Percentiles rank a stretch among this genome's conserved stretches.
phyloP scores from a whole-genome alignment of 768 basidiomycete genomes.

The Mycena venus region DNA sequence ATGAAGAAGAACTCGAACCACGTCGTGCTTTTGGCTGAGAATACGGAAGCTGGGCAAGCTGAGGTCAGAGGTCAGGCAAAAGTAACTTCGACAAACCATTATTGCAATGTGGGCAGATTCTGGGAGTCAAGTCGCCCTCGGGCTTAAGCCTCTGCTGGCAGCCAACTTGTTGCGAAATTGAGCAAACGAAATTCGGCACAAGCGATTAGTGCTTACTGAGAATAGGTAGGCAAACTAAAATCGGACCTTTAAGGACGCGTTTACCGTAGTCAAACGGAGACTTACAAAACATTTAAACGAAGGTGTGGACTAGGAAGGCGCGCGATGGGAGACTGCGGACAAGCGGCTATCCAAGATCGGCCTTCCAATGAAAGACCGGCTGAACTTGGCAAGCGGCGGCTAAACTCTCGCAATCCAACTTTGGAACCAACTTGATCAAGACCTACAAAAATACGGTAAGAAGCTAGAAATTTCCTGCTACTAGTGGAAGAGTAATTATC shows the following conservation, averaged over 20 bases:
- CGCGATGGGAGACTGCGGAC: background rate
- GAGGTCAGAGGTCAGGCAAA: conserved; percentile 6
- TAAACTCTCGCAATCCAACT: no score
- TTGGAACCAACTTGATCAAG: no score
- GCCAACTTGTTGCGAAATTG: conserved; percentile 63
- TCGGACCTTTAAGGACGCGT: background rate
- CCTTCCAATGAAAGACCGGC: background rate
- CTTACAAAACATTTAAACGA: conserved; percentile 43
- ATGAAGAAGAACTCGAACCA: conserved; percentile 88
- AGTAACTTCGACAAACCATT: conserved; percentile 68
- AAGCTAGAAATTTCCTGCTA: background rate
- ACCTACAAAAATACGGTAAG: no score
- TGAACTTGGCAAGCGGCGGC: no score
- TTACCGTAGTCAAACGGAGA: background rate
- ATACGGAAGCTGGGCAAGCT: conserved; percentile 63
- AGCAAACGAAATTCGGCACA: conserved; percentile 3
- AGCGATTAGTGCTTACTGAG: conserved; percentile 51
- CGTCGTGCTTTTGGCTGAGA: conserved; percentile 71
- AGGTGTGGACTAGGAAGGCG: background rate
- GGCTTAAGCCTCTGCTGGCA: conserved; percentile 73
- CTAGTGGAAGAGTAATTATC: conserved; percentile 19
- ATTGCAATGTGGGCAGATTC: conserved; percentile 79
- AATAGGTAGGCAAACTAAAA: conserved; percentile 66
- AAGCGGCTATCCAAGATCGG: background rate
- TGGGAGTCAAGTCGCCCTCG: conserved; percentile 63